Percentiles rank a stretch among this genome's conserved stretches.
These are phyloP conservation scores for Quercus phellos DNA, from an alignment of 331 rosid genomes.

Conservation along the genomic window DNA sequence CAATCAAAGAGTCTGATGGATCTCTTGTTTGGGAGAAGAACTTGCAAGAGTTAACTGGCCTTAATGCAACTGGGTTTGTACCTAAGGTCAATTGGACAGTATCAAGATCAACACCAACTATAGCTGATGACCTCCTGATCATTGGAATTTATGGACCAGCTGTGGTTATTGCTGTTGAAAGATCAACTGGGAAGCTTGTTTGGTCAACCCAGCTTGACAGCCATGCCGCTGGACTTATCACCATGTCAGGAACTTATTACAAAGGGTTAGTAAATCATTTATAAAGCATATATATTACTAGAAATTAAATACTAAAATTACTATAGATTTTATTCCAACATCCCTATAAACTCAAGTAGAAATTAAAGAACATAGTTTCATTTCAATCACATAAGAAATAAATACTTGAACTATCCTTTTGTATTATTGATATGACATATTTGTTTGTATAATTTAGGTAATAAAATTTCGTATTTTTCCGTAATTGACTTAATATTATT, in stretches of 20 bases:
- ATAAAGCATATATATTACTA: too few relatives aligned
- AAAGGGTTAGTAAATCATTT: slow-evolving; percentile 29
- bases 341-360: too few relatives aligned
- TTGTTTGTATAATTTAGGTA: too few relatives aligned
- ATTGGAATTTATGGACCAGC: slow-evolving; percentile 59
- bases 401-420: too few relatives aligned
- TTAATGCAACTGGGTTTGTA: slow-evolving; percentile 34
- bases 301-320: background rate
- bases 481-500: too few relatives aligned
- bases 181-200: slow-evolving; percentile 37
- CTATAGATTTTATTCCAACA: background rate
- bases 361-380: too few relatives aligned
- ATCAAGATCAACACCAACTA: slow-evolving; percentile 50
- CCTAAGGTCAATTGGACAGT: slow-evolving; percentile 35
- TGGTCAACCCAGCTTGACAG: slow-evolving; percentile 43
- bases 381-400: too few relatives aligned
- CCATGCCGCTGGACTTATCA: slow-evolving; percentile 24
- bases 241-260: slow-evolving; percentile 68
- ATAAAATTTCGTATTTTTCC: too few relatives aligned
- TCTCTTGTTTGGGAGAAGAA: slow-evolving; percentile 53
- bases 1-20: slow-evolving; percentile 46
- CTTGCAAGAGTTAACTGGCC: slow-evolving; percentile 35
- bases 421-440: too few relatives aligned
- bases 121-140: slow-evolving; percentile 31
- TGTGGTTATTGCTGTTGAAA: slow-evolving; percentile 37